Evolutionary conservation across 140 eudicot species (phyloP).

Genomic region (Flaveria floridana): DNA sequence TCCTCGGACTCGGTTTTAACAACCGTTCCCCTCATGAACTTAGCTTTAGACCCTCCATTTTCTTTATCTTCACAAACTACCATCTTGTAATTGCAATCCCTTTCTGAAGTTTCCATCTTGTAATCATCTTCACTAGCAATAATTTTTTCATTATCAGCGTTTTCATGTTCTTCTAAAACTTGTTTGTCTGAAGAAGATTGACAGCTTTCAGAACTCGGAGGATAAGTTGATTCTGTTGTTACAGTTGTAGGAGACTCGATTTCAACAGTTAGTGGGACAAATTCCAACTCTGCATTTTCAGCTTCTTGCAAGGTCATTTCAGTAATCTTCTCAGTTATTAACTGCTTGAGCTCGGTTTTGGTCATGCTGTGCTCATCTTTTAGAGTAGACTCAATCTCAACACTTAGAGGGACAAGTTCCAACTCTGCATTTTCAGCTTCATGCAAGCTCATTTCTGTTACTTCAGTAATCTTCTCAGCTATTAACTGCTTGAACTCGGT

Average conservation of each 20-base stretch:
- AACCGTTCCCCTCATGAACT: slow-evolving; percentile 62
- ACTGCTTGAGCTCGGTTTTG: slow-evolving; percentile 30
- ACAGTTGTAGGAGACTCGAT: slow-evolving; percentile 40
- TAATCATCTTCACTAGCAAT: slow-evolving; percentile 31
- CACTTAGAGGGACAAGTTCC: slow-evolving; percentile 15
- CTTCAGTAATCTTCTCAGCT: slow-evolving; percentile 46
- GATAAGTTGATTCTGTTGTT: slow-evolving; percentile 24
- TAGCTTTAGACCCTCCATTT: slow-evolving; percentile 35
- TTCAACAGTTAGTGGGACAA: slow-evolving; percentile 19
- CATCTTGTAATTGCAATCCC: slow-evolving; percentile 29
- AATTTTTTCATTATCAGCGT: slow-evolving; percentile 37
- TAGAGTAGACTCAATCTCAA: slow-evolving; percentile 33
- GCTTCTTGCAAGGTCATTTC: slow-evolving; percentile 61
- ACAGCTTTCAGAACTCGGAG: slow-evolving; percentile 14
- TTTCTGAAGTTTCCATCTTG: slow-evolving; percentile 24
- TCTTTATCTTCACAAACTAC: slow-evolving; percentile 41
- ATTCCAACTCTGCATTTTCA: slow-evolving; percentile 28
- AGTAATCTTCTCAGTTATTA: slow-evolving; percentile 36
- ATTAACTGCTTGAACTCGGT: slow-evolving; percentile 31
- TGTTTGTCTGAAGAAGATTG: slow-evolving; percentile 30
- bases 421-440: slow-evolving; percentile 34
- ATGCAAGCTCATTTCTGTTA: slow-evolving; percentile 54
- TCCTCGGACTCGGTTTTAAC: slow-evolving; percentile 45
- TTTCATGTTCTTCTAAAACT: slow-evolving; percentile 22
- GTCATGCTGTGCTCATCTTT: slow-evolving; percentile 34